Base-by-base conservation (phyloP, 768 basidiomycete species). In the Mycena belliarum region DNA sequence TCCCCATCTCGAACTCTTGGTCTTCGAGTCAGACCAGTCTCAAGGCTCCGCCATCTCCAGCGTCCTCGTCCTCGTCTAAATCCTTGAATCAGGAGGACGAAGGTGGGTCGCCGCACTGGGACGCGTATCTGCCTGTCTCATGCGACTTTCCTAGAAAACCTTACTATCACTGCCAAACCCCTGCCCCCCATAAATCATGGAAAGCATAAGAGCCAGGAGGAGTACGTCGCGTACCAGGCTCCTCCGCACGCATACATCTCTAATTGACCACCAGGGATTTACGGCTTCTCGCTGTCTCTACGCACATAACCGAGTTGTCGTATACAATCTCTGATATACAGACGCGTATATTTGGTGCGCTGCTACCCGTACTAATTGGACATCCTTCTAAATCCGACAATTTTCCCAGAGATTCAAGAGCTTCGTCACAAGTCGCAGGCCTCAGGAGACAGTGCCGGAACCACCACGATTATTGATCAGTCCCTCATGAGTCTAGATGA, bases 291-390 rank as follows among this genome's bases (percentile, higher is more conserved):
- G 89, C 91, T 37, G 76, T 91, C 65, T 91, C 90, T 29, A 89
- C 91, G 0, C 89, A 88, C 68, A 91, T 94, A 66, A 93, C 92
- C 14, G 92, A 94, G 69, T 80, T 93, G 42, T 90, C 89, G 6
- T 94, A 91, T 68, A 83, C 84, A 63, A 87, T 94, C 58, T 93
- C 91, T 18, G 92, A 94, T 72, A 91, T 94, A 29, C 91, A 94
- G 73, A 91, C 92, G 48, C 88, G 92, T 66, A 93, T 94, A 70
- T 94, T 94, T 66, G 92, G 91, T 92, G 70, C 58, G 82, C 56
- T 42, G 15, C 56, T 52, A 33, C 29, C 20, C 26, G 29, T 53
- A 29, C 41, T 53, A 40, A 37, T 23, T 42, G 57, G 33, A 14
- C 37, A 48, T 37, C 21, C 20, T 52, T n/a, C 23, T 47, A 25